phyloP scores from a whole-genome alignment of 1,284 basidiomycete species.

The Ceratobasidium sp. region DNA sequence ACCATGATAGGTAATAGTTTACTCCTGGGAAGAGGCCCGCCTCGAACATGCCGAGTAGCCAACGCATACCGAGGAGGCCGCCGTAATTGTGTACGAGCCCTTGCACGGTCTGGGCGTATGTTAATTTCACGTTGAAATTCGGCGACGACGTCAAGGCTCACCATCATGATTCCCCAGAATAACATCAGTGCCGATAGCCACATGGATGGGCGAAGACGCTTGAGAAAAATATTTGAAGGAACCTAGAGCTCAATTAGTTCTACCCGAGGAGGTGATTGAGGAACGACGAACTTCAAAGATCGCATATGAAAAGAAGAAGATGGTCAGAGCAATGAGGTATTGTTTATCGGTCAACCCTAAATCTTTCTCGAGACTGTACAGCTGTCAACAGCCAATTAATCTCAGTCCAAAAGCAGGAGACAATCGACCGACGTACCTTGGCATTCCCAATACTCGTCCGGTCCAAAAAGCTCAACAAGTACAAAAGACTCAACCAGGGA shows the following conservation, averaged over 20 bases:
- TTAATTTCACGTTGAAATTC: background rate
- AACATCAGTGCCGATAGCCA: conserved; percentile 46
- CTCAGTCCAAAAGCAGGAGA: conserved; percentile 49
- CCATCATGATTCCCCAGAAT: conserved; percentile 47
- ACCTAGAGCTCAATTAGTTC: conserved; percentile 14
- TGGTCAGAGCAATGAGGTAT: conserved; percentile 45
- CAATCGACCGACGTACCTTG: conserved; percentile 40
- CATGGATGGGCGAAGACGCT: conserved; percentile 43
- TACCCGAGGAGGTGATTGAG: conserved; percentile 16
- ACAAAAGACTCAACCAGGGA: conserved; percentile 53
- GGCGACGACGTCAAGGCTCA: background rate
- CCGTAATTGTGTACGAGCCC: conserved; percentile 56
- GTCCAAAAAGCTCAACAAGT: conserved; percentile 57
- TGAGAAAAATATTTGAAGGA: conserved; percentile 45
- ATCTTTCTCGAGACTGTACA: conserved; percentile 54
- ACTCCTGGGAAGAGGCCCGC: conserved; percentile 57
- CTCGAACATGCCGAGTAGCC: conserved; percentile 48
- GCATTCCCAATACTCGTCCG: conserved; percentile 54
- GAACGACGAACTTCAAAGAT: conserved; percentile 41
- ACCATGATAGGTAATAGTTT: conserved; percentile 56
- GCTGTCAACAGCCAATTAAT: conserved; percentile 50
- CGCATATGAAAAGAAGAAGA: conserved; percentile 50
- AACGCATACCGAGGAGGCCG: conserved; percentile 52
- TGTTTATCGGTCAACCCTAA: conserved; percentile 51
- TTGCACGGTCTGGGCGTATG: conserved; percentile 34